Base-by-base conservation (phyloP, 2,329 filamentous ascomycete genomes). In the Calcarisporium arbuscula region DNA sequence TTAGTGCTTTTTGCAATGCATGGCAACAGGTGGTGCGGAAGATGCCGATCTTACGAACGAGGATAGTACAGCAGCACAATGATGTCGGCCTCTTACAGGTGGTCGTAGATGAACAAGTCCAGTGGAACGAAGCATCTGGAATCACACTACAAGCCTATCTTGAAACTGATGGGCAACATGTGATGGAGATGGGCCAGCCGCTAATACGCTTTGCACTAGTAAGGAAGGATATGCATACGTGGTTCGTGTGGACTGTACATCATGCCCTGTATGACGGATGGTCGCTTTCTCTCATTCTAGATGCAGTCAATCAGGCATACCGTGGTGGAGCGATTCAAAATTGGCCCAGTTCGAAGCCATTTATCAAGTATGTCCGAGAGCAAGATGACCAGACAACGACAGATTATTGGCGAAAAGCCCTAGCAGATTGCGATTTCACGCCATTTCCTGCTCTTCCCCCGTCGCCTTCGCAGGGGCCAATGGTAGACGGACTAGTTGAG, bases 21-120 rank as follows among this genome's bases (percentile, higher is more conserved):
- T 48, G 42, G 46, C 28, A 45, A 8, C 10, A 34, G 4, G 35
- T 41, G 1, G 22, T 37, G 8, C 20, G 27, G 1, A 4, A 19
- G 4, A 30, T 28, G 3, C 31, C 44, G 2, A 66, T 70, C 21
- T 49, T 71, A 9, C 58, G 68, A 4, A 67, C 67, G 0, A 58
- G 66, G 23, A 64, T 73, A 29, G 55, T 70, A 0, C 65, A 70
- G 18, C 64, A 70, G 15, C 52, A 63, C 5, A 49, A 58, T 1
- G 47, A 49, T 2, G 46, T 52, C 5, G 65, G 67, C 6, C 49
- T 68, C 0, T 46, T 66, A 31, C 68, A 71, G 39, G 61, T 66
- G 0, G 61, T 71, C 6, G 39, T 68, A 19, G 54, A 55, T 15
- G 53, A 60, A 17, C 46, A 46, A 9, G 56, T 64, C n/a, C 10